Evolutionary conservation across 148 eudicot genomes (phyloP).

Genomic region (Camellia japonica): DNA sequence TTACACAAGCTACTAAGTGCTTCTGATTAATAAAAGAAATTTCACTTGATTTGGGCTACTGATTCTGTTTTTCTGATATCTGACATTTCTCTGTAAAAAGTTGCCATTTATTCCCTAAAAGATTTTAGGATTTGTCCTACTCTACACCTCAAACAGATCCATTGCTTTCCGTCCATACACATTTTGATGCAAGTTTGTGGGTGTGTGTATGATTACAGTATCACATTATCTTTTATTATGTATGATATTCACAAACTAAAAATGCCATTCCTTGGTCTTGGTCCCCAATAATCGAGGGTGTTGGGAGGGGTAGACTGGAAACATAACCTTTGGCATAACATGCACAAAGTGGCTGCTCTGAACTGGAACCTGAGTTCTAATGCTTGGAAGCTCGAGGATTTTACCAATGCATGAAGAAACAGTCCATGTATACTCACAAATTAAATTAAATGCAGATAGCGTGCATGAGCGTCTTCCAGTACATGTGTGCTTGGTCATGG

Average conservation of each 20-base stretch:
- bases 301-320: neutral
- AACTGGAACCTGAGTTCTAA: neutral
- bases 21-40: neutral
- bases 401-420: neutral
- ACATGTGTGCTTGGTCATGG: neutral
- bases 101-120: neutral
- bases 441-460: neutral
- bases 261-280: neutral
- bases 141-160: neutral
- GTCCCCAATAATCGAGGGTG: neutral
- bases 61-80: neutral
- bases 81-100: neutral
- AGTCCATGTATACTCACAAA: neutral
- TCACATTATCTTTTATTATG: neutral
- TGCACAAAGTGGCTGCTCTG: neutral
- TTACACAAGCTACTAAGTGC: neutral
- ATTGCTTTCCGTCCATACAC: neutral
- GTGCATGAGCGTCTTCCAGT: neutral
- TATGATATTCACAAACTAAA: neutral
- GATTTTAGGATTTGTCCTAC: neutral
- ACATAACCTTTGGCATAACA: neutral
- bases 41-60: neutral
- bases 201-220: neutral
- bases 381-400: neutral
- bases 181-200: neutral